Percentiles rank a stretch among this genome's conserved stretches.
These are phyloP conservation scores for Podaxis carcinomalis DNA, from an alignment of 768 basidiomycete species.

Conservation along the genomic window DNA sequence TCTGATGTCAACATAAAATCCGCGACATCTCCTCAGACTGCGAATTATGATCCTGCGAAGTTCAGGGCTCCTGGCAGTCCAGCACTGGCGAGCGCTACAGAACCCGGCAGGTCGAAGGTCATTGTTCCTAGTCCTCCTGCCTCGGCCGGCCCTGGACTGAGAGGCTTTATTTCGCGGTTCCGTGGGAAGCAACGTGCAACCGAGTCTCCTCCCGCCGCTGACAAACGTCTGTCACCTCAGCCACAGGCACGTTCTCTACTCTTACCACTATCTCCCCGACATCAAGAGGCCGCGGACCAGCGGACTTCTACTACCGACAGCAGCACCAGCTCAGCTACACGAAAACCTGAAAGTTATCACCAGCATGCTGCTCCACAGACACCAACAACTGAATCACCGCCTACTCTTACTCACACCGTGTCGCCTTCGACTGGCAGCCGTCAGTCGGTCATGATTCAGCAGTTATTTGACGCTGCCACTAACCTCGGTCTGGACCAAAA, in stretches of 20 bases:
- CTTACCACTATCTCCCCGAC: conserved; percentile 7
- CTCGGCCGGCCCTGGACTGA: conserved; percentile 68
- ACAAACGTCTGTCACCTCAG: conserved; percentile 26
- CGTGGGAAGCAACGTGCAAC: conserved; percentile 44
- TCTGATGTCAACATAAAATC: conserved; percentile 33
- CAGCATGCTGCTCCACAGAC: conserved; percentile 13
- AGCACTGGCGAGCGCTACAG: conserved; percentile 41
- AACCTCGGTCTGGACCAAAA: conserved; percentile 72
- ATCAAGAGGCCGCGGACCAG: conserved; percentile 11
- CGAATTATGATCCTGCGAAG: conserved; percentile 37
- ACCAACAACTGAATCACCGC: conserved; percentile 11
- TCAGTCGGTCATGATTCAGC: conserved; percentile 51
- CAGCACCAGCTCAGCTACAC: conserved; percentile 13
- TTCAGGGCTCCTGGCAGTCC: conserved; percentile 30
- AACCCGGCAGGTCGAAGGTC: conserved; percentile 50
- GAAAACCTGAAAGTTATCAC: conserved; percentile 8
- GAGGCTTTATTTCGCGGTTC: conserved; percentile 80
- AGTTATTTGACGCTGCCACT: conserved; percentile 72
- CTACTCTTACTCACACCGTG: conserved; percentile 12
- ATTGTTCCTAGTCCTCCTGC: conserved; percentile 61
- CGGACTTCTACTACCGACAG: conserved; percentile 14
- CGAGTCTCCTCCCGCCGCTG: conserved; percentile 27
- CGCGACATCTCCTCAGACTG: conserved; percentile 25
- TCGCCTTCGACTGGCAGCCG: conserved; percentile 19
- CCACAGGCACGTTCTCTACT: conserved; percentile 20